A percentile compares a stretch with the other conserved stretches of the same genome.
These are phyloP conservation scores for Hippophae tibetana DNA, from an alignment of 306 rosid species.

Conservation along the genomic window DNA sequence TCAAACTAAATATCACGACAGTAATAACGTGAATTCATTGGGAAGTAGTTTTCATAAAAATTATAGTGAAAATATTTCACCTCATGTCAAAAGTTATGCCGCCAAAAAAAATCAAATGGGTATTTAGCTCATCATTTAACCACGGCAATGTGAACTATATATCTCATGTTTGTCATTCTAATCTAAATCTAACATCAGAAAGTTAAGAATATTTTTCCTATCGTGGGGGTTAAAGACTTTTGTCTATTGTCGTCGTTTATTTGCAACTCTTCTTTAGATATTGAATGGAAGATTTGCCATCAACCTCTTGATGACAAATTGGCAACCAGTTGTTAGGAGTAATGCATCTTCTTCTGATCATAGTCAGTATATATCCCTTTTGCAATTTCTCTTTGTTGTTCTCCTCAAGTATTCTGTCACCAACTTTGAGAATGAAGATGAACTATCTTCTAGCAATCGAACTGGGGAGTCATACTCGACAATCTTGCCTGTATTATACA, in stretches of 20 bases:
- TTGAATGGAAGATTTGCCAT: too few species aligned
- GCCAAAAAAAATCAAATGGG: not conserved
- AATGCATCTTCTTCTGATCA: not conserved
- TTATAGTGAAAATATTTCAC: too few species aligned
- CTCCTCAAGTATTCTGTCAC: slow-evolving; percentile 65
- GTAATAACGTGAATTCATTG: too few species aligned
- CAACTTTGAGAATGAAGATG: slow-evolving; percentile 76
- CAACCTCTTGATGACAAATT: too few species aligned
- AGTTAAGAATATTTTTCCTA: not conserved
- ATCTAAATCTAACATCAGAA: not conserved
- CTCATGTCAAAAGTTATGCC: not conserved
- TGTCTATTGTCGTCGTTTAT: not conserved
- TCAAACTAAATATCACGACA: too few species aligned
- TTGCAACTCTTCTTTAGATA: not conserved
- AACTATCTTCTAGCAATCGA: slow-evolving; percentile 43
- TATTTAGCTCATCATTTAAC: not conserved
- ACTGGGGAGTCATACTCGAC: slow-evolving; percentile 59
- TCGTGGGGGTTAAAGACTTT: not conserved
- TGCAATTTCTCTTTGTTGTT: slow-evolving; percentile 30
- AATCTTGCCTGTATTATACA: slow-evolving; percentile 46
- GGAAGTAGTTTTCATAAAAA: too few species aligned
- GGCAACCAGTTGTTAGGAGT: not conserved
- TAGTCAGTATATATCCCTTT: slow-evolving; percentile 6
- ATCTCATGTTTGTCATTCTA: not conserved
- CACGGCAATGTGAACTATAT: not conserved